These are phyloP conservation scores for Gonapodya sp. DNA, from an alignment of 192 early-diverging fungal species.

Conservation along the genomic window DNA sequence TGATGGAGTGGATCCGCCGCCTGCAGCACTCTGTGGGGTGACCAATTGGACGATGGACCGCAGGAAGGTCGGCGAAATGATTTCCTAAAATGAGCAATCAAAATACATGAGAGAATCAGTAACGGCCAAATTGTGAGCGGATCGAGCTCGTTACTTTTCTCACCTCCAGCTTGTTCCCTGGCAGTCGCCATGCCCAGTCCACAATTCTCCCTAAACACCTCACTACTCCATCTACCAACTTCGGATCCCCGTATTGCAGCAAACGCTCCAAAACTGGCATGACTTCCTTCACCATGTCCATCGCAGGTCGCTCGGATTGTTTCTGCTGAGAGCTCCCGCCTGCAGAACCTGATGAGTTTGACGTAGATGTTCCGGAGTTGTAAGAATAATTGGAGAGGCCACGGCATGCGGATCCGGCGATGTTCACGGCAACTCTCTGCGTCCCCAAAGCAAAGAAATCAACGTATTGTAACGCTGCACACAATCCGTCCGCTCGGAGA, in stretches of 20 bases:
- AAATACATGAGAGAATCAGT: background rate
- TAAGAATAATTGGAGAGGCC: constrained; percentile 19
- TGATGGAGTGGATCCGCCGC: constrained; percentile 20
- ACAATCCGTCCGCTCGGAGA: constrained; percentile 60
- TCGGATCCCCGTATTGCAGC: constrained; percentile 59
- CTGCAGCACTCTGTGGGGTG: constrained; percentile 28
- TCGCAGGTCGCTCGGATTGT: background rate
- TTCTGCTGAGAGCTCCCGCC: constrained; percentile 20
- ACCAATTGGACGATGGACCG: constrained; percentile 44
- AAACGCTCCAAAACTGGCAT: constrained; percentile 62
- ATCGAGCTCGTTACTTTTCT: constrained; percentile 7
- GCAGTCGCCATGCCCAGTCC: constrained; percentile 41
- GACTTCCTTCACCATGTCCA: constrained; percentile 46
- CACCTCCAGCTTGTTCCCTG: constrained; percentile 39
- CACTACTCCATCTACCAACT: constrained; percentile 61
- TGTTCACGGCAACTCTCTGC: constrained; percentile 69
- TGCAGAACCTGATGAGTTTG: constrained; percentile 12
- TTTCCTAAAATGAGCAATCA: constrained; percentile 6
- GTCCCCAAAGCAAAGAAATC: constrained; percentile 84
- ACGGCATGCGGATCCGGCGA: constrained; percentile 43
- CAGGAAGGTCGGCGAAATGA: constrained; percentile 47
- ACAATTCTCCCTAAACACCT: constrained; percentile 51
- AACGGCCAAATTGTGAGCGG: constrained; percentile 5
- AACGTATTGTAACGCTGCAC: constrained; percentile 67
- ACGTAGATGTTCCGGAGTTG: constrained; percentile 14